phyloP scores from a whole-genome alignment of 768 basidiomycete genomes.

The Pleurotus cornucopiae region DNA sequence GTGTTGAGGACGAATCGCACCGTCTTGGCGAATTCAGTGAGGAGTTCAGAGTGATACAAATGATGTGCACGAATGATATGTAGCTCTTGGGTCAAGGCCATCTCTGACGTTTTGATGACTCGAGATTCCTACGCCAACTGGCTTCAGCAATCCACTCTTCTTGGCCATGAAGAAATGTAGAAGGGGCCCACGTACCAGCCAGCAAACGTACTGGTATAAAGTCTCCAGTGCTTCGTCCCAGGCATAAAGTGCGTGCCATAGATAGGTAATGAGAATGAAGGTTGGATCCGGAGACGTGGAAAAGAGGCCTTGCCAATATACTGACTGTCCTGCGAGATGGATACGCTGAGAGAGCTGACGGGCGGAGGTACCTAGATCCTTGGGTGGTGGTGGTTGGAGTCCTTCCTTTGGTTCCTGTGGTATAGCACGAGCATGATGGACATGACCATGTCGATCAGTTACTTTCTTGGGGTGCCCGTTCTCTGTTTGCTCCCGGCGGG shows the following conservation, averaged over 20 bases:
- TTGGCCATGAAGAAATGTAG: not conserved
- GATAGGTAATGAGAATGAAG: conserved; percentile 46
- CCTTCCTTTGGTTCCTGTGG: not conserved
- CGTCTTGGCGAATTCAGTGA: conserved; percentile 50
- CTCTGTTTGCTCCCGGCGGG: conserved; percentile 14
- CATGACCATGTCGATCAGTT: not conserved
- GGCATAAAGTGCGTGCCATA: conserved; percentile 60
- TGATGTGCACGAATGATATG: conserved; percentile 59
- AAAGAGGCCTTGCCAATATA: conserved; percentile 43
- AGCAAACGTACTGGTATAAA: conserved; percentile 46
- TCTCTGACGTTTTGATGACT: conserved; percentile 37
- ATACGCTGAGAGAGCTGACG: conserved; percentile 41
- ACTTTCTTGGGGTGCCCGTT: not conserved
- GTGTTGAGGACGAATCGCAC: conserved; percentile 46
- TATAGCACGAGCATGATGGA: not conserved
- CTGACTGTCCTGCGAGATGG: conserved; percentile 40
- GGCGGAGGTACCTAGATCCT: conserved; percentile 27
- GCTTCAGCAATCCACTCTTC: not conserved
- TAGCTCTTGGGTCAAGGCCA: conserved; percentile 47
- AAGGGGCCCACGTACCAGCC: conserved; percentile 31
- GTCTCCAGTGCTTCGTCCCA: conserved; percentile 59
- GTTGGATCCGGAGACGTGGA: conserved; percentile 46
- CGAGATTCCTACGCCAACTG: conserved; percentile 38
- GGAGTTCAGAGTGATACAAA: conserved; percentile 51
- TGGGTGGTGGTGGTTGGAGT: not conserved